Conservation (phyloP, 805 yeast genomes). For the Starmerella gropengiesseri region DNA sequence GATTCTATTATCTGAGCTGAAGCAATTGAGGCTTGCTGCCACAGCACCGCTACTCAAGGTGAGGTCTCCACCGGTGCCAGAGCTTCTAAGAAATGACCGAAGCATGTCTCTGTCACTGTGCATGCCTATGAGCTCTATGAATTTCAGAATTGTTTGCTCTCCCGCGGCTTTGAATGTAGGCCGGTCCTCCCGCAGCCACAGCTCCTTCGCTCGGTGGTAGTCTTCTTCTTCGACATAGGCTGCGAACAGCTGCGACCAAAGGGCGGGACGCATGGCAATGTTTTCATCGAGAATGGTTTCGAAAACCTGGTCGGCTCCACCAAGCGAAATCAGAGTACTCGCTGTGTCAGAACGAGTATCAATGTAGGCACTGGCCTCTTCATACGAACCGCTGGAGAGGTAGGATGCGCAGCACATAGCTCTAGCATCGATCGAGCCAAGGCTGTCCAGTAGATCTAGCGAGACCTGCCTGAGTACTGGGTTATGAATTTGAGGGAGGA, state of each 20-base stretch:
- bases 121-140: constrained; percentile 11
- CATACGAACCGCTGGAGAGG: background rate
- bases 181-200: constrained; percentile 11
- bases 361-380: background rate
- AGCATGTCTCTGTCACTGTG: constrained; percentile 9
- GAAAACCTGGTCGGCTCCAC: background rate
- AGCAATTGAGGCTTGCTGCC: constrained; percentile 14
- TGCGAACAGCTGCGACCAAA: constrained; percentile 11
- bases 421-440: background rate
- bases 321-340: background rate
- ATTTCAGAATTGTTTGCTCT: background rate
- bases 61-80: constrained; percentile 6
- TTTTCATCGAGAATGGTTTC: background rate
- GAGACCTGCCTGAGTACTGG: constrained; percentile 14
- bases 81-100: background rate
- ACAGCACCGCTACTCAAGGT: constrained; percentile 5
- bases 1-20: background rate
- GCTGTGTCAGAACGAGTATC: background rate
- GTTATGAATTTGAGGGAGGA: constrained; percentile 3
- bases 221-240: constrained; percentile 4
- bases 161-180: background rate
- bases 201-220: constrained; percentile 1
- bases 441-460: background rate
- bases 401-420: constrained; percentile 1
- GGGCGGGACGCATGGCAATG: background rate